Percentiles rank a stretch among this genome's conserved stretches.
Conservation (phyloP, 2,329 filamentous ascomycete genomes). For the Ascocoryne sarcoides region DNA sequence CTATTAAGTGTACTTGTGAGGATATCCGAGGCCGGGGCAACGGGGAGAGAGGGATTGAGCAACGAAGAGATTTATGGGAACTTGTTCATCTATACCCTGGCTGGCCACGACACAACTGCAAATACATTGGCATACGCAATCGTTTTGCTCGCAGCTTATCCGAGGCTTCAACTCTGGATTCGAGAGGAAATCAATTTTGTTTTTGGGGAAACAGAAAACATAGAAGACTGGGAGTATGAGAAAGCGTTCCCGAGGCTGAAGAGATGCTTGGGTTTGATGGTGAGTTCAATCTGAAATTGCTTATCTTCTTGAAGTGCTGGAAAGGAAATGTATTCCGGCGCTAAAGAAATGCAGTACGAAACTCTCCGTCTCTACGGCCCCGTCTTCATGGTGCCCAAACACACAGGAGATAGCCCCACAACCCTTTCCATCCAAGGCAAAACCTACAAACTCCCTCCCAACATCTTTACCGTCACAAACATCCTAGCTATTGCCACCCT, state of each 20-base stretch:
- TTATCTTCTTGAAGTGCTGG: no score
- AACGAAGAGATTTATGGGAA: slow-evolving; percentile 29
- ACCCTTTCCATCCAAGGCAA: slow-evolving; percentile 1
- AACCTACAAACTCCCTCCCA: slow-evolving; percentile 14
- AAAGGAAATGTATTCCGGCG: no score
- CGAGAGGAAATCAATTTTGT: slow-evolving; percentile 17
- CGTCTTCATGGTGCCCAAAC: slow-evolving; percentile 45
- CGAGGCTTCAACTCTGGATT: slow-evolving; percentile 15
- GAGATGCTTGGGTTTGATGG: slow-evolving; percentile 33
- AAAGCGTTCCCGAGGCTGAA: slow-evolving; percentile 33
- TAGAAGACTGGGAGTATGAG: slow-evolving; percentile 29
- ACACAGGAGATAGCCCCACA: slow-evolving; percentile 20
- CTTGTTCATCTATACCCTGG: slow-evolving; percentile 27
- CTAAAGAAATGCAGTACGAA: slow-evolving; percentile 29
- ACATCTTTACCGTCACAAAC: slow-evolving; percentile 17
- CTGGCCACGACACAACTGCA: slow-evolving; percentile 28
- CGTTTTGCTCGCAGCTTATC: slow-evolving; percentile 18
- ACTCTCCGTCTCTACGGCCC: slow-evolving; percentile 47
- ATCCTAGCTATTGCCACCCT: slow-evolving; percentile 7
- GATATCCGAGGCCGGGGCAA: slow-evolving; percentile 12
- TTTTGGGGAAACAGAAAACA: slow-evolving; percentile 17
- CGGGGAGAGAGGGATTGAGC: slow-evolving; percentile 24
- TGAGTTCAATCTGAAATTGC: not conserved
- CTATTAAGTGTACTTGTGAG: slow-evolving; percentile 28
- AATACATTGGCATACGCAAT: slow-evolving; percentile 23